Base-by-base conservation (phyloP, 2,329 filamentous ascomycete genomes). In the Monosporascus sp. region DNA sequence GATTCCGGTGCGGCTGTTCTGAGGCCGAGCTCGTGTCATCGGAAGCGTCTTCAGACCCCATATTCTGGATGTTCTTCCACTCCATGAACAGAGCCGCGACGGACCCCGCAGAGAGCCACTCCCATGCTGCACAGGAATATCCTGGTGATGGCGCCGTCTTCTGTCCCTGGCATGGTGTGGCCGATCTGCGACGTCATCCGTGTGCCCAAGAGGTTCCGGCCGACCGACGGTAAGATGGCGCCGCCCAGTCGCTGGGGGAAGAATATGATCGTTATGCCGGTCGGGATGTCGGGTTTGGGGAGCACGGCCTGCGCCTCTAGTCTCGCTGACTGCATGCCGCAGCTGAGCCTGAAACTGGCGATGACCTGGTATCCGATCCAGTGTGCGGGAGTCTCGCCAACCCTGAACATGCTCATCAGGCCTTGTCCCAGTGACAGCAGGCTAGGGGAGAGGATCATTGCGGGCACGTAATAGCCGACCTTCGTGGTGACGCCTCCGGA, bases 321-420 rank as follows among this genome's bases (percentile, higher is more conserved):
- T 51, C 74, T 71, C 17, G 78, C 72, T 3, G 80, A 76, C 61
- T 86, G 82, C 72, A 87, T 79, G 6, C 79, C 78, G 24, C 80
- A 69, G 3, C 84, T 84, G 4, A 85, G 63, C 1, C 83, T 83
- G 48, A 82, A 77, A 18, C 84, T 84, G 7, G 78, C 71, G 20
- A 86, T 63, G 52, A 82, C 79, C 60, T 86, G 81, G 60, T 74
- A 86, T 14, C 73, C 79, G 52, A 85, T 81, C 83, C 83, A 86
- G 55, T 79, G 74, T 2, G 72, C 66, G 1, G 76, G 73, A 3
- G 69, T 67, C 15, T 78, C 78, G 49, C 66, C 58, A 2, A 76
- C 74, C 17, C 65, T 69, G 35, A 85, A 76, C 0, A 81, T 86
- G 51, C 75, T 82, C 60, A 86, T 70, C 14, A 86, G 73, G 2